A percentile compares a stretch with the other conserved stretches of the same genome.
Conservation (phyloP, 371 early-diverging fungal species). For the Mortierella sp. region DNA sequence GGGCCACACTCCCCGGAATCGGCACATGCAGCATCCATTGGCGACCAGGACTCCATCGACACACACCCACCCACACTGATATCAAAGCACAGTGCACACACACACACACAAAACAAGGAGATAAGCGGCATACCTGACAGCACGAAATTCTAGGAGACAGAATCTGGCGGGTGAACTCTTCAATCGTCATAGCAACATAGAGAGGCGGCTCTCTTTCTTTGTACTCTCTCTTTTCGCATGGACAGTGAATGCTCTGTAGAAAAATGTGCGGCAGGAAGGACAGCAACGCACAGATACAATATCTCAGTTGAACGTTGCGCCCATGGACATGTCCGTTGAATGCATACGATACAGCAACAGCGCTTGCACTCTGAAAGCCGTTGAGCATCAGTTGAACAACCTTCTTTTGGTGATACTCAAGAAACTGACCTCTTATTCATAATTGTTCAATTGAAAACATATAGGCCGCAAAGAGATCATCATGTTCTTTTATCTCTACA, state of each 20-base stretch:
- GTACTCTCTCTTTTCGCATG: background rate
- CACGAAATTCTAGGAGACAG: background rate
- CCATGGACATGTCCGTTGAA: background rate
- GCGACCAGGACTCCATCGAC: background rate
- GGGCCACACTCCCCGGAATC: background rate
- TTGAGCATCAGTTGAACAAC: no score
- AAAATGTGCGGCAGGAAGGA: background rate
- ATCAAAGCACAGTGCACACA: no score
- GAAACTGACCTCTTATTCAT: no score
- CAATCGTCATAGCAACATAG: background rate
- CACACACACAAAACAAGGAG: background rate
- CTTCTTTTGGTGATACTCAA: no score
- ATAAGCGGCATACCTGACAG: background rate
- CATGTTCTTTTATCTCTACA: slow-evolving; percentile 97
- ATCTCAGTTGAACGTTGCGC: background rate
- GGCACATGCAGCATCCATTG: slow-evolving; percentile 8
- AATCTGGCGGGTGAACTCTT: background rate
- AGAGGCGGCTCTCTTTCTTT: background rate
- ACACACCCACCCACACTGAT: no score
- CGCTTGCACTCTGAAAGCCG: no score
- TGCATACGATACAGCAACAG: background rate
- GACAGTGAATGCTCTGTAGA: background rate
- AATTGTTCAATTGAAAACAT: background rate
- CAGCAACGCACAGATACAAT: background rate
- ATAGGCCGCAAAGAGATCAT: slow-evolving; percentile 96